A percentile compares a stretch with the other conserved stretches of the same genome.
These are phyloP conservation scores for Corchorus olitorius DNA, from an alignment of 345 rosid species.

Conservation along the genomic window DNA sequence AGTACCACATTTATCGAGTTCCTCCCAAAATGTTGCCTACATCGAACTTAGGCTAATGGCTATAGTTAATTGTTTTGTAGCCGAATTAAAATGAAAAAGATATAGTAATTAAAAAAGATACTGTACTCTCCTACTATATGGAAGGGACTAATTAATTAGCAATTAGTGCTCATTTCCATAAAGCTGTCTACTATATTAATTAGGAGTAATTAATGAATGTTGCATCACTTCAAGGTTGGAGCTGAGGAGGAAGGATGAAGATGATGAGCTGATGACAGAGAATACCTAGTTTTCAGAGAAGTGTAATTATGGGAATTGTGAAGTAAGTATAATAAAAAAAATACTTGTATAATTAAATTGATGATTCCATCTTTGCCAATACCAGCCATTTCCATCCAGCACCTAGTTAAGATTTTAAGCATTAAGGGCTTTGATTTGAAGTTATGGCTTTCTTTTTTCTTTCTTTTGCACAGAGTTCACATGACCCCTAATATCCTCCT, in stretches of 20 bases:
- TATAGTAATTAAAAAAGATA: too few species aligned
- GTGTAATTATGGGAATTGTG: not conserved
- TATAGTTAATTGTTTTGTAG: not conserved
- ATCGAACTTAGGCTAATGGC: not conserved
- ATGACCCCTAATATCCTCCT: too few species aligned
- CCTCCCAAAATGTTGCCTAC: not conserved
- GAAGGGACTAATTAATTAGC: not conserved
- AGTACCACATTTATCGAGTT: not conserved
- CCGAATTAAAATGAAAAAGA: too few species aligned
- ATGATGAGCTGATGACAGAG: not conserved
- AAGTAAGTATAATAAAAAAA: too few species aligned
- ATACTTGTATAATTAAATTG: too few species aligned
- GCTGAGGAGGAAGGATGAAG: not conserved
- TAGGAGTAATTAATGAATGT: not conserved
- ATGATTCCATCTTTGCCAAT: too few species aligned
- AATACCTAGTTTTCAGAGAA: slow-evolving; percentile 1
- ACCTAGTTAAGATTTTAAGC: too few species aligned
- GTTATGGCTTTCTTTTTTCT: too few species aligned
- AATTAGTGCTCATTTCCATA: not conserved
- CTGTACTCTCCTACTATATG: not conserved
- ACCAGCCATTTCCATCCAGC: too few species aligned
- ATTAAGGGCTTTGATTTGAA: too few species aligned
- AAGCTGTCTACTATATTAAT: not conserved
- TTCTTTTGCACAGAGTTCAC: too few species aligned
- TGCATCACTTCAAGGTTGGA: slow-evolving; percentile 10